Conservation (phyloP, 805 yeast genomes). For the Myxozyma kluyveri region DNA sequence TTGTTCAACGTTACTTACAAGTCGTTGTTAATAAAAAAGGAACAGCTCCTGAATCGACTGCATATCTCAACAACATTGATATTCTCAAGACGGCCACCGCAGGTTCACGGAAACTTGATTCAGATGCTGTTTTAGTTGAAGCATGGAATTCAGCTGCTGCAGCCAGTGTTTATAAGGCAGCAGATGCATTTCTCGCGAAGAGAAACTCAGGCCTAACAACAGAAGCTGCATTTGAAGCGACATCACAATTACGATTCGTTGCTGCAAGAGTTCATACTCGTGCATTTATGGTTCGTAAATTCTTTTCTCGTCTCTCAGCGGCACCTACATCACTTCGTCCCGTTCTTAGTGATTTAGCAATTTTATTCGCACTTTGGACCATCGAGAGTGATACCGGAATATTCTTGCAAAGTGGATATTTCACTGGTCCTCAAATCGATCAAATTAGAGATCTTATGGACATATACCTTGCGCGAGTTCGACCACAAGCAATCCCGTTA, state of each 20-base stretch:
- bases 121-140: constrained; percentile 23
- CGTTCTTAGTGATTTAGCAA: constrained; percentile 54
- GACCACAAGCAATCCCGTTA: constrained; percentile 70
- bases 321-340: constrained; percentile 46
- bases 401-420: constrained; percentile 63
- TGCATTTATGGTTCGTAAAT: constrained; percentile 40
- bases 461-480: constrained; percentile 48
- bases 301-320: constrained; percentile 39
- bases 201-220: constrained; percentile 32
- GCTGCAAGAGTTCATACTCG: constrained; percentile 44
- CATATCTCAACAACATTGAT: constrained; percentile 40
- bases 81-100: constrained; percentile 11
- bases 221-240: constrained; percentile 41
- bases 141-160: constrained; percentile 43
- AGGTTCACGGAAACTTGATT: constrained; percentile 18
- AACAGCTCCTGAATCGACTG: constrained; percentile 47
- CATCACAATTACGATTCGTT: constrained; percentile 43
- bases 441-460: constrained; percentile 46
- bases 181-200: constrained; percentile 34
- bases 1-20: constrained; percentile 50
- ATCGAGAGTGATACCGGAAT: constrained; percentile 69
- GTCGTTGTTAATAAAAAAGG: constrained; percentile 43
- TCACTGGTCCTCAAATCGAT: constrained; percentile 51
- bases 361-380: constrained; percentile 60
- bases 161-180: constrained; percentile 38